Conservation (phyloP, 768 basidiomycete genomes). For the Suillus brevipes region DNA sequence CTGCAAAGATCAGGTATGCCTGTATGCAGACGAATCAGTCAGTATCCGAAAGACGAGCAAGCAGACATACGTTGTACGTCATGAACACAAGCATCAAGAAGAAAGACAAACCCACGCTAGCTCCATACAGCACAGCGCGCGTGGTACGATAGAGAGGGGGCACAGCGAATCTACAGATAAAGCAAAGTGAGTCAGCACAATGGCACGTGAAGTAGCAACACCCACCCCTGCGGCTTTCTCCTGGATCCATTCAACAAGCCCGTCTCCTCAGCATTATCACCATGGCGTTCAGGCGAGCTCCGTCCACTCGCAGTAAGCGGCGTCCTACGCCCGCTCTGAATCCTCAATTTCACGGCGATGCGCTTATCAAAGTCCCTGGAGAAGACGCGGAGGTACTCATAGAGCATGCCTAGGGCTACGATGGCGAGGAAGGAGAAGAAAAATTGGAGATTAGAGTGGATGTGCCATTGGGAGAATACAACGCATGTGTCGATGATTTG, state of each 20-base stretch:
- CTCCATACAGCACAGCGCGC: slow-evolving; percentile 72
- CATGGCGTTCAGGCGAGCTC: slow-evolving; percentile 37
- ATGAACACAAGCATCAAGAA: slow-evolving; percentile 96
- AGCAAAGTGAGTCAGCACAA: not conserved
- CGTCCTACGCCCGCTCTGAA: slow-evolving; percentile 47
- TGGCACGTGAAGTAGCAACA: not conserved
- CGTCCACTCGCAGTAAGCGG: slow-evolving; percentile 39
- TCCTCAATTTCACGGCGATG: slow-evolving; percentile 50
- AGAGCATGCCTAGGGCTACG: slow-evolving; percentile 67
- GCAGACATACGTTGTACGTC: slow-evolving; percentile 84
- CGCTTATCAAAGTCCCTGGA: slow-evolving; percentile 57
- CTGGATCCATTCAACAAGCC: slow-evolving; percentile 52
- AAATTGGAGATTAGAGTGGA: slow-evolving; percentile 56
- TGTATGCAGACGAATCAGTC: slow-evolving; percentile 27
- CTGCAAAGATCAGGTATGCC: slow-evolving; percentile 85
- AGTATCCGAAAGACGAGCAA: slow-evolving; percentile 1
- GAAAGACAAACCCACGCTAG: slow-evolving; percentile 75
- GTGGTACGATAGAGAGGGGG: slow-evolving; percentile 51
- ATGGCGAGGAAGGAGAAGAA: slow-evolving; percentile 65
- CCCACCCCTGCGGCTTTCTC: slow-evolving; percentile 46
- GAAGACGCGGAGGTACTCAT: slow-evolving; percentile 75
- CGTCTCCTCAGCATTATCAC: slow-evolving; percentile 44
- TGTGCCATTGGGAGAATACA: slow-evolving; percentile 80
- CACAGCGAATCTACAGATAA: slow-evolving; percentile 44
- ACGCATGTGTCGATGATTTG: slow-evolving; percentile 79